Evolutionary conservation across 2,329 filamentous ascomycete species (phyloP), one percentile per base, ranked within the genome.

Genomic region (Cadophora gregata): DNA sequence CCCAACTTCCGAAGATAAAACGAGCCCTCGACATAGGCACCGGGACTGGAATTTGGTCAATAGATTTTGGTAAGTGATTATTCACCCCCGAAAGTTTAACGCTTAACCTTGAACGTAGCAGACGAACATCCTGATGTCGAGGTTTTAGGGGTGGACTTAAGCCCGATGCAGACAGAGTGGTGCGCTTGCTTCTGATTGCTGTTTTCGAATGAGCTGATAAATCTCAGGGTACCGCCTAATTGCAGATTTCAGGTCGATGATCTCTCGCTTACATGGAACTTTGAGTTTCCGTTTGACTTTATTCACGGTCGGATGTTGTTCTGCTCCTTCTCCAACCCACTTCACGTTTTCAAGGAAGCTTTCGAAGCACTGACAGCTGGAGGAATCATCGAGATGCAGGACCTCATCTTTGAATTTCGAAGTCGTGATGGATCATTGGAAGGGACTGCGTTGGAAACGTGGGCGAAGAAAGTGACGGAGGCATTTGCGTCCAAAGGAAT

Each of bases 291-390:
- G 10, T 62, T 62, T 36, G 45, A 62, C 31, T 62, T 62, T 51
- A 62, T 62, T 51, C n/a, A 62, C 31, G 45, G 59, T 25, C 27
- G 59, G 59, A 51, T 51, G 59, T 51, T 62, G 19, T 62, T 62
- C 59, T 51, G 29, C 45, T 50, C 59, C 12, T 62, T 62, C 27
- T 62, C 59, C 7, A 14, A 62, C 29, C 59, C 29, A 51, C 27
- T 62, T 51, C 59, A 62, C 47, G 31, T 50, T 38, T 62, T 62
- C 16, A 50, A 4, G 10, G 45, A 62, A 51, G 59, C 59, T 8
- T 62, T 62, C 45, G 51, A 51, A 50, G 45, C 59, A 50, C 59
- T 62, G 29, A 25, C 27, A 62, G 19, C 59, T 38, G 29, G 59
- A 36, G 59, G 59, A 38, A 14, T 62, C 16, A 24, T 62, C 27